Evolutionary conservation across 352 stramenopile genomes (phyloP), one percentile per base, ranked within the genome.

Genomic region (Globisporangium canariense): DNA sequence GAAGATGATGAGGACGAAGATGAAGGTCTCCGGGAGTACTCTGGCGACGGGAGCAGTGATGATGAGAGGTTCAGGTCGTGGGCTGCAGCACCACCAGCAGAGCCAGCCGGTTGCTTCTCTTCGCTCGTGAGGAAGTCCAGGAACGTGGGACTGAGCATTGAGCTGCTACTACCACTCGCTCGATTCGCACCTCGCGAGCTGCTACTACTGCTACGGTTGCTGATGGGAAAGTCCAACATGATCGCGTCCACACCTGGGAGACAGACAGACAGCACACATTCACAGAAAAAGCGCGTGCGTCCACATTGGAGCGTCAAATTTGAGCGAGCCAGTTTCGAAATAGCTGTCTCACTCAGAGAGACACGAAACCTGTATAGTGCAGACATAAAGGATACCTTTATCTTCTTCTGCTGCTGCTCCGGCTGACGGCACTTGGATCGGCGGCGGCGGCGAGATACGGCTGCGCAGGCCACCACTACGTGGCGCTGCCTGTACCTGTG

Each of bases 71-170:
- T 22, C 4, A 56, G 55, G 10, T 68, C 46, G 46, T 62, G 63
- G 0, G 25, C 28, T 6, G 14, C n/a, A 50, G 6, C n/a, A 30
- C 8, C 18, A 9, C 16, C 18, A 30, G 18, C 46, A 52, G 51
- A 16, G 2, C 14, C 20, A 13, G 68, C 54, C 20, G 76, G 59
- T 9, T 69, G 77, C 59, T 88, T 86, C 61, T 91, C 80, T 60
- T 92, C 81, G 63, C 64, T 78, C 52, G 80, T 79, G 52, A 91
- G 67, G 58, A 90, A 87, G 55, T 91, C 84, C 58, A 93, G 69
- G 57, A 93, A 89, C 43, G 80, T 91, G 0, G 84, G 84, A 43
- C 84, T 93, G 59, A 93, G 82, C 74, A 90, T 86, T 62, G 68
- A 57, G 36, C 68, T 67, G 62, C 25, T 28, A 1, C 25, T 28